Conservation (phyloP, 2,329 filamentous ascomycete genomes). For the Neoarthrinium moseri region DNA sequence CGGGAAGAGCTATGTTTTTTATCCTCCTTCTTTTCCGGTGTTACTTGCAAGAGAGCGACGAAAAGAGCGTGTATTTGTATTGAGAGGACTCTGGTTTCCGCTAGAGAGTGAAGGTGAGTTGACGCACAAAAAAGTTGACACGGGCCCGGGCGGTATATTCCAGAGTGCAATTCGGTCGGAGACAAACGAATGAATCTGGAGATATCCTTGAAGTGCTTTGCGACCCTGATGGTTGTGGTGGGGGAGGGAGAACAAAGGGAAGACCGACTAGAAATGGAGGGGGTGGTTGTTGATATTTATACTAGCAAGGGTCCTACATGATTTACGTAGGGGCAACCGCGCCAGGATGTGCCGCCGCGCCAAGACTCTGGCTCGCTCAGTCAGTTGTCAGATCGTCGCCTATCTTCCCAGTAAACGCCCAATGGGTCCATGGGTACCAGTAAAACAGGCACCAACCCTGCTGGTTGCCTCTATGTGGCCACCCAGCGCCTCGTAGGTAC, state of each 20-base stretch:
- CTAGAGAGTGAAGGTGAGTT: slow-evolving; percentile 20
- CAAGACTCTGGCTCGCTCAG: neutral
- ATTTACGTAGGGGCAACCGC: too few relatives aligned
- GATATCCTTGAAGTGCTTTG: slow-evolving; percentile 55
- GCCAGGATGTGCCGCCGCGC: neutral
- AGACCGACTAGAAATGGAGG: slow-evolving; percentile 32
- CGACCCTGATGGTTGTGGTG: slow-evolving; percentile 56
- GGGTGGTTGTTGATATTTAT: slow-evolving; percentile 36
- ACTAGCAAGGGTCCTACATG: neutral
- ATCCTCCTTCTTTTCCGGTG: slow-evolving; percentile 14
- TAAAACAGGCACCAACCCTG: neutral
- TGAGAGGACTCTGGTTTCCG: slow-evolving; percentile 6
- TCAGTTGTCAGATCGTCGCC: neutral
- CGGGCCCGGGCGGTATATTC: slow-evolving; percentile 48
- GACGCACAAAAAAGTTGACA: slow-evolving; percentile 46
- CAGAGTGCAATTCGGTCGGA: slow-evolving; percentile 31
- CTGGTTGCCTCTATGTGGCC: neutral
- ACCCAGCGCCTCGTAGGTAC: too few relatives aligned
- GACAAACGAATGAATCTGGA: slow-evolving; percentile 47
- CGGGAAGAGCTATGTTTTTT: slow-evolving; percentile 9
- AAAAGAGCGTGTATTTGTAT: slow-evolving; percentile 44
- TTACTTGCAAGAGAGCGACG: slow-evolving; percentile 47
- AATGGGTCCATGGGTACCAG: neutral
- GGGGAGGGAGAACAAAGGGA: slow-evolving; percentile 51
- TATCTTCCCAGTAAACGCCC: neutral